A percentile compares a stretch with the other conserved stretches of the same genome.
phyloP scores from a whole-genome alignment of 805 yeast species.

The Yamadazyma sp. region DNA sequence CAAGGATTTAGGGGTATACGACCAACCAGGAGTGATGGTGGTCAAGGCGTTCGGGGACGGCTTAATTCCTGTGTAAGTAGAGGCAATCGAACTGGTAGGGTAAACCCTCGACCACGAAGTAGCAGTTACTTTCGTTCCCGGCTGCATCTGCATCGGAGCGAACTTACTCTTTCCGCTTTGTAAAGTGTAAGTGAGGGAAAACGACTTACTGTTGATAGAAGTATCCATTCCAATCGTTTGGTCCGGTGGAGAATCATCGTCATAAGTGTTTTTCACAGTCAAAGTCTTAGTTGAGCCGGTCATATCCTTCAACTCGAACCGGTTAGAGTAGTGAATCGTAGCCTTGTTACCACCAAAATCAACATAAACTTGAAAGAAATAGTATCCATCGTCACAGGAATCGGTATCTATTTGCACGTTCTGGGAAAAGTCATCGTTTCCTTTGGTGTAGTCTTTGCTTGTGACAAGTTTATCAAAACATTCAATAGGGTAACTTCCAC shows the following conservation, averaged over 20 bases:
- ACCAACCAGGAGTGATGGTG: constrained; percentile 86
- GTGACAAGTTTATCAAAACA: constrained; percentile 31
- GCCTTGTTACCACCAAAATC: constrained; percentile 34
- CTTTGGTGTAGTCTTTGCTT: constrained; percentile 10
- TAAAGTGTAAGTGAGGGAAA: constrained; percentile 65
- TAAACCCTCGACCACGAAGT: constrained; percentile 64
- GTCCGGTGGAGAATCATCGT: constrained; percentile 43
- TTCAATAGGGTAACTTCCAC: constrained; percentile 44
- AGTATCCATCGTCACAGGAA: constrained; percentile 62
- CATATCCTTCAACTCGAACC: constrained; percentile 72
- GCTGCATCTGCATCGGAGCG: constrained; percentile 95
- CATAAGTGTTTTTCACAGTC: constrained; percentile 29
- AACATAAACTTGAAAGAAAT: constrained; percentile 69
- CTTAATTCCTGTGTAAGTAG: constrained; percentile 46
- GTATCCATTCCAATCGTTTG: constrained; percentile 22
- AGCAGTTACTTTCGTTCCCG: constrained; percentile 65
- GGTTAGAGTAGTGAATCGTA: constrained; percentile 66
- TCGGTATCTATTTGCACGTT: constrained; percentile 44
- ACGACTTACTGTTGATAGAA: constrained; percentile 43
- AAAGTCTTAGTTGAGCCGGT: constrained; percentile 60
- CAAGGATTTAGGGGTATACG: constrained; percentile 60
- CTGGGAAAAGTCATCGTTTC: constrained; percentile 25
- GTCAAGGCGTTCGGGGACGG: constrained; percentile 50
- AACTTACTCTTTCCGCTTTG: constrained; percentile 79
- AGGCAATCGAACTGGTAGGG: constrained; percentile 63